Evolutionary conservation across 768 basidiomycete genomes (phyloP).

Genomic region (Cystoderma amianthinum): DNA sequence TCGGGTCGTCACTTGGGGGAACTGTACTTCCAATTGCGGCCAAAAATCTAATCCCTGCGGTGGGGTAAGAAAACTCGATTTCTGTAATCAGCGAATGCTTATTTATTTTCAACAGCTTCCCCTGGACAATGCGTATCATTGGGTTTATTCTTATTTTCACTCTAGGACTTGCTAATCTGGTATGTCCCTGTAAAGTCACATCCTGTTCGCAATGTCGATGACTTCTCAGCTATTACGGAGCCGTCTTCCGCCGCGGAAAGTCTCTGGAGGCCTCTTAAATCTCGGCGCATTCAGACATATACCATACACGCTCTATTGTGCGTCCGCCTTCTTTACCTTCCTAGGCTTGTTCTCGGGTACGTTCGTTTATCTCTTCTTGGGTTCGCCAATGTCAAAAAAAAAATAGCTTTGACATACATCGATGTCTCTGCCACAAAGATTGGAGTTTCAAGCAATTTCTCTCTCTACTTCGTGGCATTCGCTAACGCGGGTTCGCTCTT

Average conservation of each 20-base stretch:
- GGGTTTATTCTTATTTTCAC: constrained; percentile 53
- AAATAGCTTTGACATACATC: constrained; percentile 64
- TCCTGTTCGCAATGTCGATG: background rate
- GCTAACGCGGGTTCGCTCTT: constrained; percentile 61
- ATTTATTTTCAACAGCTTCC: constrained; percentile 46
- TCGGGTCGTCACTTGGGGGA: constrained; percentile 66
- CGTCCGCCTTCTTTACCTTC: constrained; percentile 48
- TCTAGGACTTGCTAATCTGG: constrained; percentile 49
- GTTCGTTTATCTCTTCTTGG: no score
- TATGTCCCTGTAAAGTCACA: constrained; percentile 10
- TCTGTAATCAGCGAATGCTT: background rate
- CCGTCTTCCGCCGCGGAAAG: constrained; percentile 46
- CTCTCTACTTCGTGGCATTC: constrained; percentile 62
- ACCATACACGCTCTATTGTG: constrained; percentile 50
- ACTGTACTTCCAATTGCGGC: constrained; percentile 59
- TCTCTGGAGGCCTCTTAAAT: constrained; percentile 54
- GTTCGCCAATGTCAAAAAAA: no score
- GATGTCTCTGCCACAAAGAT: constrained; percentile 45
- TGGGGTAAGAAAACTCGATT: constrained; percentile 24
- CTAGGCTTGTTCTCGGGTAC: constrained; percentile 65
- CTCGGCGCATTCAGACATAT: constrained; percentile 41
- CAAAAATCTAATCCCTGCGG: constrained; percentile 42
- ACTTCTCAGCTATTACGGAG: constrained; percentile 33
- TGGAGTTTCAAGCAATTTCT: constrained; percentile 41
- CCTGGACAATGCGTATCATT: constrained; percentile 70